Evolutionary conservation across 2,329 filamentous ascomycete species (phyloP).

Genomic region (Microcyclosporella mali): DNA sequence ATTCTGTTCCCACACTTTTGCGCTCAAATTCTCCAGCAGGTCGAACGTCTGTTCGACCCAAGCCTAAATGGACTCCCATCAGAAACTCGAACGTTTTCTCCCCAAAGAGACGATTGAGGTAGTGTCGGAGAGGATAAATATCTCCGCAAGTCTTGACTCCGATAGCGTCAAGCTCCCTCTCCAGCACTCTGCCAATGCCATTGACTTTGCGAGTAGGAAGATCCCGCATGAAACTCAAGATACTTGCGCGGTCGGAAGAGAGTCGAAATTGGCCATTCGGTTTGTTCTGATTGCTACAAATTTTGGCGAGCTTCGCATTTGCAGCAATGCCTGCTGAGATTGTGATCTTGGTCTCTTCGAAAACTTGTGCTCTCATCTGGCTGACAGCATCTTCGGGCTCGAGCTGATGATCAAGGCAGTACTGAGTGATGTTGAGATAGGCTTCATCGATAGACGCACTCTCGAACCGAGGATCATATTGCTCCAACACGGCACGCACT

Average conservation of each 20-base stretch:
- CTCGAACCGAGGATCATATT: slow-evolving; percentile 89
- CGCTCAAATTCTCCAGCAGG: slow-evolving; percentile 85
- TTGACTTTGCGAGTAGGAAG: slow-evolving; percentile 88
- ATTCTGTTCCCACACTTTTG: slow-evolving; percentile 90
- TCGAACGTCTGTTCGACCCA: slow-evolving; percentile 70
- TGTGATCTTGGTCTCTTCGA: slow-evolving; percentile 71
- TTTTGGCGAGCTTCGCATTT: slow-evolving; percentile 90
- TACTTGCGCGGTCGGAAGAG: slow-evolving; percentile 62
- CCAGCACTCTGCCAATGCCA: slow-evolving; percentile 87
- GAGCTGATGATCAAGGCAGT: slow-evolving; percentile 64
- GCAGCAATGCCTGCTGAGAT: slow-evolving; percentile 91
- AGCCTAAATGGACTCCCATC: slow-evolving; percentile 73
- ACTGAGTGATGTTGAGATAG: slow-evolving; percentile 86
- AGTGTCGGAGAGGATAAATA: slow-evolving; percentile 69
- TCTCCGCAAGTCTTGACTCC: slow-evolving; percentile 85
- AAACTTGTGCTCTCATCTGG: slow-evolving; percentile 70
- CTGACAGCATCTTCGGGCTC: slow-evolving; percentile 66
- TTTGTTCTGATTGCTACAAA: slow-evolving; percentile 92
- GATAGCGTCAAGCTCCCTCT: slow-evolving; percentile 81
- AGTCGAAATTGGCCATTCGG: slow-evolving; percentile 86
- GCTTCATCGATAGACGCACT: slow-evolving; percentile 94
- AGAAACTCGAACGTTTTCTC: slow-evolving; percentile 88
- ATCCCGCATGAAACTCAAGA: slow-evolving; percentile 74
- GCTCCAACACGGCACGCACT: slow-evolving; percentile 70
- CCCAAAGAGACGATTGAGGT: slow-evolving; percentile 72